phyloP scores from a whole-genome alignment of 2,329 filamentous ascomycete species.

The Aschersonia sp. region DNA sequence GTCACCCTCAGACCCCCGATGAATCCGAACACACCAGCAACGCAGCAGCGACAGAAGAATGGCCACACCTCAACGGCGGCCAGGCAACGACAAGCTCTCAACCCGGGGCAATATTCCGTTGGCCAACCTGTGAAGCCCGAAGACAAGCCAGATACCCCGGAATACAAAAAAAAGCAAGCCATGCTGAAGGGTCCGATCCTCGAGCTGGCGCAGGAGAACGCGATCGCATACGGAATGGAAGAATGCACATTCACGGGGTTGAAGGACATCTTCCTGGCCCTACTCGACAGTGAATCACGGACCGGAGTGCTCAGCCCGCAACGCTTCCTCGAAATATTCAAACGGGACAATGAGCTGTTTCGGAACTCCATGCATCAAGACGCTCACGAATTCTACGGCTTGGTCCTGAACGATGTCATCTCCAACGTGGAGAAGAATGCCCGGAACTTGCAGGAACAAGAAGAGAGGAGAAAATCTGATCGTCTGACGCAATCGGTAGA shows the following conservation, averaged over 20 bases:
- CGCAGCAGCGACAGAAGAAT: slow-evolving; percentile 33
- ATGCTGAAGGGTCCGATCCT: slow-evolving; percentile 78
- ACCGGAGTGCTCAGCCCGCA: slow-evolving; percentile 87
- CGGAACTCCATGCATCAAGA: slow-evolving; percentile 96
- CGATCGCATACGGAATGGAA: slow-evolving; percentile 73
- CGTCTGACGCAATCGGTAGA: slow-evolving; percentile 38
- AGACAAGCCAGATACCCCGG: slow-evolving; percentile 86
- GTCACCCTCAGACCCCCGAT: slow-evolving; percentile 45
- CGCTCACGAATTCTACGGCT: slow-evolving; percentile 90
- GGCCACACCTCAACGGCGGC: slow-evolving; percentile 39
- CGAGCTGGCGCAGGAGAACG: slow-evolving; percentile 71
- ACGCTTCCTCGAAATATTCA: slow-evolving; percentile 85
- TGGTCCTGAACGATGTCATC: slow-evolving; percentile 92
- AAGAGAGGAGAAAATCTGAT: slow-evolving; percentile 23
- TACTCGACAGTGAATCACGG: slow-evolving; percentile 67
- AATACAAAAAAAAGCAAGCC: slow-evolving; percentile 96
- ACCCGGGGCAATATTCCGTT: slow-evolving; percentile 36
- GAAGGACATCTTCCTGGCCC: slow-evolving; percentile 89
- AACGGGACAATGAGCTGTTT: slow-evolving; percentile 94
- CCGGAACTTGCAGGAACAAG: slow-evolving; percentile 42
- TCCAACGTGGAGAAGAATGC: slow-evolving; percentile 86
- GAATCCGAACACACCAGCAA: slow-evolving; percentile 27
- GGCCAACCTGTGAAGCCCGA: slow-evolving; percentile 55
- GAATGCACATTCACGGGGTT: slow-evolving; percentile 90
- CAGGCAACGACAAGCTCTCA: slow-evolving; percentile 40